Percentiles rank a stretch among this genome's conserved stretches.
Evolutionary conservation across 371 early-diverging fungal species (phyloP).

Genomic region (Neoconidiobolus thromboides): DNA sequence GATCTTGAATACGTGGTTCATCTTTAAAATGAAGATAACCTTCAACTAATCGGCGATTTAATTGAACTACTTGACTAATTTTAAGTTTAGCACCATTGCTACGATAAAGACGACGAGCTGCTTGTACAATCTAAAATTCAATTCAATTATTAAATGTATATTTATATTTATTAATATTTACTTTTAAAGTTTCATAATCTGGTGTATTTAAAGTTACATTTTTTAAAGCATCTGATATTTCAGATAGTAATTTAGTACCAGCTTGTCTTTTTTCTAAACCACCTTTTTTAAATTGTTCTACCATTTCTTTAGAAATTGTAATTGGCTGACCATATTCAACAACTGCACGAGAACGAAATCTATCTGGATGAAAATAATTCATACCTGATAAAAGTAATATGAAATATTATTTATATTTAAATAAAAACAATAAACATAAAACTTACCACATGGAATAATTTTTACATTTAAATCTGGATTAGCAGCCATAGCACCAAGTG

Average conservation of each 20-base stretch:
- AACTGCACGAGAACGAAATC: constrained; percentile 88
- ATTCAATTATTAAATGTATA: background rate
- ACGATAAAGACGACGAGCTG: constrained; percentile 78
- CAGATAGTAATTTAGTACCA: constrained; percentile 49
- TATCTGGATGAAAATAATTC: constrained; percentile 90
- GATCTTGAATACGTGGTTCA: constrained; percentile 54
- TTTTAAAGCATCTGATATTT: constrained; percentile 53
- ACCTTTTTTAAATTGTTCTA: constrained; percentile 61
- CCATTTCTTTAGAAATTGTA: constrained; percentile 41
- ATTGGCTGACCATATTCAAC: constrained; percentile 89
- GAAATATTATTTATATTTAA: background rate
- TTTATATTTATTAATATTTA: constrained; percentile 11
- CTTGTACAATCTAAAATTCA: constrained; percentile 56
- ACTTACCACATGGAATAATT: constrained; percentile 68
- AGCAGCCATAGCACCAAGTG: constrained; percentile 80
- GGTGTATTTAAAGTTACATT: constrained; percentile 85
- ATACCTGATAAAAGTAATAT: constrained; percentile 24
- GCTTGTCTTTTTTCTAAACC: constrained; percentile 68
- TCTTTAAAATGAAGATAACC: constrained; percentile 65
- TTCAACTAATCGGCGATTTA: constrained; percentile 76
- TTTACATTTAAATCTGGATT: constrained; percentile 74
- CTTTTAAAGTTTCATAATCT: constrained; percentile 82
- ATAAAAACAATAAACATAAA: background rate
- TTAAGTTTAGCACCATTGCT: constrained; percentile 64
- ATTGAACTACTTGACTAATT: constrained; percentile 53